Evolutionary conservation across 345 rosid genomes (phyloP).

Genomic region (Aquilaria yunnanensis): DNA sequence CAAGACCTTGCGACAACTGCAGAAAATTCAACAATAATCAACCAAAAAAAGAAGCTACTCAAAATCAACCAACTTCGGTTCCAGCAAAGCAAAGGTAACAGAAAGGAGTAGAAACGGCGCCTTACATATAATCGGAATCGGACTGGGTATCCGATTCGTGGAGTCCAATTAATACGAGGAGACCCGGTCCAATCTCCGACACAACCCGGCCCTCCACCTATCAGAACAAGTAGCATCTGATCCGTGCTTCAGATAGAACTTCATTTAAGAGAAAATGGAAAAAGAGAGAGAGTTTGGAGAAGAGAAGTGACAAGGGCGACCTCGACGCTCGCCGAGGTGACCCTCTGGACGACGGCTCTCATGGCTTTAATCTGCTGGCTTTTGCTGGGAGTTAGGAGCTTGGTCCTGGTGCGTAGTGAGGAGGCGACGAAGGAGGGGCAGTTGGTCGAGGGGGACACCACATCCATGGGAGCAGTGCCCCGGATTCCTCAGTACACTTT

Average conservation of each 20-base stretch:
- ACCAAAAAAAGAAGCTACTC: not conserved
- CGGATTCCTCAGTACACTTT: too few relatives aligned
- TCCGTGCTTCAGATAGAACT: not conserved
- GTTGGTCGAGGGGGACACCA: not conserved
- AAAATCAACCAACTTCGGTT: not conserved
- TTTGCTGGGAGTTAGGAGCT: not conserved
- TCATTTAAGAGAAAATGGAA: too few relatives aligned
- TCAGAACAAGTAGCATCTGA: not conserved
- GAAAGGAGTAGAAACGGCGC: not conserved
- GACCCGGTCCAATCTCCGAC: conserved; percentile 87
- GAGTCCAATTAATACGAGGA: conserved; percentile 69
- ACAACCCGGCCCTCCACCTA: conserved; percentile 74
- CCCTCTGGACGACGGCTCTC: conserved; percentile 87
- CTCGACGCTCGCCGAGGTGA: conserved; percentile 69
- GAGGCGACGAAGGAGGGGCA: conserved; percentile 1
- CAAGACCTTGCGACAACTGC: conserved; percentile 80
- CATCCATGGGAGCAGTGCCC: too few relatives aligned
- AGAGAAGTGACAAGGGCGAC: conserved; percentile 13
- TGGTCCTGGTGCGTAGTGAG: not conserved
- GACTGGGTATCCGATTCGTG: conserved; percentile 75
- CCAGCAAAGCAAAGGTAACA: not conserved
- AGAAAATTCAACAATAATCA: not conserved
- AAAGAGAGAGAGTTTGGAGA: not conserved
- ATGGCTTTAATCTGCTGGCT: conserved; percentile 48
- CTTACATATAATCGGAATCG: conserved; percentile 77